Conservation (phyloP, 331 rosid species). For the Malus hybrid region DNA sequence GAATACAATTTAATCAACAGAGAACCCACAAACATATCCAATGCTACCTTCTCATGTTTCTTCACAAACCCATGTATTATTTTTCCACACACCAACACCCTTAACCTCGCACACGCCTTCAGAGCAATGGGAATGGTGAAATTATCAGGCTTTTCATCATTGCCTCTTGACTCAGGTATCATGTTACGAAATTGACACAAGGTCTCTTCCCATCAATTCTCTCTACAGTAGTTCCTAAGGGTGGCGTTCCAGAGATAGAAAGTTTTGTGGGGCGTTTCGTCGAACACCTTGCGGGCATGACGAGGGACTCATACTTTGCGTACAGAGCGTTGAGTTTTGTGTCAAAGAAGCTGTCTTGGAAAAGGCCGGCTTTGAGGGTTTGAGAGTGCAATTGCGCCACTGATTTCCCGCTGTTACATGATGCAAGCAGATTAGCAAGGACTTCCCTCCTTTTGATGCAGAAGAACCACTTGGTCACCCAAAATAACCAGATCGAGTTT, state of each 20-base stretch:
- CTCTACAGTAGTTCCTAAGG: conserved; percentile 26
- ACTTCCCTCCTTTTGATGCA: conserved; percentile 42
- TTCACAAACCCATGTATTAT: too few species aligned
- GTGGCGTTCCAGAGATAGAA: conserved; percentile 56
- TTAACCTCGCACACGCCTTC: too few species aligned
- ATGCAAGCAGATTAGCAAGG: conserved; percentile 35
- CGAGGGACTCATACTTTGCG: conserved; percentile 27
- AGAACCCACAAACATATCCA: too few species aligned
- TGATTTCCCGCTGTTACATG: conserved; percentile 26
- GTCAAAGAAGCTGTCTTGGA: conserved; percentile 49
- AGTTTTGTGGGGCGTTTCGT: conserved; percentile 48
- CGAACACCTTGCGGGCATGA: conserved; percentile 53
- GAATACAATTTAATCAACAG: too few species aligned
- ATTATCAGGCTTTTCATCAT: too few species aligned
- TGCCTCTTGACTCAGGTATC: too few species aligned
- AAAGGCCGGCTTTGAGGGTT: conserved; percentile 39
- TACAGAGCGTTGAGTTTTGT: conserved; percentile 46
- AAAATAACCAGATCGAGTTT: not conserved
- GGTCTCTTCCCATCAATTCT: too few species aligned
- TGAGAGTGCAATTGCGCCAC: conserved; percentile 39
- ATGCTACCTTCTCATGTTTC: too few species aligned
- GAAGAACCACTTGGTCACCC: too few species aligned
- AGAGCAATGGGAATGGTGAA: too few species aligned
- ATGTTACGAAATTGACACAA: too few species aligned
- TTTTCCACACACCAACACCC: too few species aligned